These are phyloP conservation scores for Monilinia fructigena DNA, from an alignment of 2,329 filamentous ascomycete genomes.

Conservation along the genomic window DNA sequence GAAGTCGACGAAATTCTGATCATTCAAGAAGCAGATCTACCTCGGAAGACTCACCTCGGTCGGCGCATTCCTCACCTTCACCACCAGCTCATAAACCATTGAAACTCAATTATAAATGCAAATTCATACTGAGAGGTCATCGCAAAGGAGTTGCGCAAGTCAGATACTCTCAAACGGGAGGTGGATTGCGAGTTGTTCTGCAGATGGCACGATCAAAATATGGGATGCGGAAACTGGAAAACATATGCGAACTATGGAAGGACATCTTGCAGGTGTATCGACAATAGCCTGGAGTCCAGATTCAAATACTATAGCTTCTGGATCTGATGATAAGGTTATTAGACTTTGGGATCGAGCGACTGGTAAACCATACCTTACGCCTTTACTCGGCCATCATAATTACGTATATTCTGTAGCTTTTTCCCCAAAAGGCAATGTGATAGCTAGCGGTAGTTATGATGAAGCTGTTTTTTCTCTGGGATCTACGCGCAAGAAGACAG, in stretches of 20 bases:
- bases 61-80: constrained; percentile 33
- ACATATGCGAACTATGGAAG: constrained; percentile 84
- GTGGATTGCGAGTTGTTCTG: constrained; percentile 86
- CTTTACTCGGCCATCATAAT: constrained; percentile 85
- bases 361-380: constrained; percentile 51
- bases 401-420: constrained; percentile 94
- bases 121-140: constrained; percentile 74
- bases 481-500: constrained; percentile 79
- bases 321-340: constrained; percentile 94
- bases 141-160: constrained; percentile 77
- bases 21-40: constrained; percentile 31
- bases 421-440: constrained; percentile 96
- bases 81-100: constrained; percentile 33
- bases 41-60: constrained; percentile 30
- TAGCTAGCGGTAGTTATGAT: constrained; percentile 93
- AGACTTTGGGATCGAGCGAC: constrained; percentile 81
- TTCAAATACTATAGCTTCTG: constrained; percentile 80
- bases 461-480: constrained; percentile 98
- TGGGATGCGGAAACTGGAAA: constrained; percentile 79
- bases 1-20: constrained; percentile 18
- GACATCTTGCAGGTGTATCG: constrained; percentile 88
- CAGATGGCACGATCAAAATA: constrained; percentile 86
- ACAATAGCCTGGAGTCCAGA: constrained; percentile 95
- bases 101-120: constrained; percentile 49
- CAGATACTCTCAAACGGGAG: constrained; percentile 83